Evolutionary conservation across 352 stramenopile species (phyloP).

Genomic region (Phytophthora pinifolia): DNA sequence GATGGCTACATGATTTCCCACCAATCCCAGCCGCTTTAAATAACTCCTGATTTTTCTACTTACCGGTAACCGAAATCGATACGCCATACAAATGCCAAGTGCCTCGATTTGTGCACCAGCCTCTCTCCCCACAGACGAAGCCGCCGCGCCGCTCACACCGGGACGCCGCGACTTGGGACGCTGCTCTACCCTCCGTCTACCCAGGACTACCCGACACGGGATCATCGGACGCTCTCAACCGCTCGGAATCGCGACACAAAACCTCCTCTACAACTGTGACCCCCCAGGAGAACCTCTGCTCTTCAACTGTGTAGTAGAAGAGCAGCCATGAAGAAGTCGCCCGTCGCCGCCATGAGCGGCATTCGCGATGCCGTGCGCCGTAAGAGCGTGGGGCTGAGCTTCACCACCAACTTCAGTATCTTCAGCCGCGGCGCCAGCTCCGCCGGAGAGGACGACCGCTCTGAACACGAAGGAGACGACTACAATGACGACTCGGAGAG

Average conservation of each 20-base stretch:
- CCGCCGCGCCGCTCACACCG: conserved; percentile 13
- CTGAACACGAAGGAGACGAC: conserved; percentile 38
- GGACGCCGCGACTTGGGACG: conserved; percentile 5
- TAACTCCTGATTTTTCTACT: conserved; percentile 41
- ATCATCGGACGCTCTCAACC: conserved; percentile 1
- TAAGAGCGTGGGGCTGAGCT: conserved; percentile 66
- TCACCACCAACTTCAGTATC: conserved; percentile 62
- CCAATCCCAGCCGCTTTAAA: conserved; percentile 22
- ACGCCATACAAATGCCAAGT: conserved; percentile 19
- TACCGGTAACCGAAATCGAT: conserved; percentile 12
- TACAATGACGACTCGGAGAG: conserved; percentile 42
- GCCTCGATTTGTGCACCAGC: background rate
- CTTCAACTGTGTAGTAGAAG: conserved; percentile 9
- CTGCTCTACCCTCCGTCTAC: too few relatives aligned
- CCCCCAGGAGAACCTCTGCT: conserved; percentile 8
- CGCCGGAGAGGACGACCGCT: conserved; percentile 44
- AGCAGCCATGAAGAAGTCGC: conserved; percentile 51
- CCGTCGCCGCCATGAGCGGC: conserved; percentile 44
- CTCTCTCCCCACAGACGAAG: conserved; percentile 37
- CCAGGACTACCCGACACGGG: too few relatives aligned
- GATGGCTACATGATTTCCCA: conserved; percentile 12
- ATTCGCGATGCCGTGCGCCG: conserved; percentile 64
- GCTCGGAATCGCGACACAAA: conserved; percentile 7
- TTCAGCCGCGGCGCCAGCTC: conserved; percentile 45
- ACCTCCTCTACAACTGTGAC: background rate